A percentile compares a stretch with the other conserved stretches of the same genome.
These are phyloP conservation scores for Ceratocystis variospora DNA, from an alignment of 2,329 filamentous ascomycete genomes.

Conservation along the genomic window DNA sequence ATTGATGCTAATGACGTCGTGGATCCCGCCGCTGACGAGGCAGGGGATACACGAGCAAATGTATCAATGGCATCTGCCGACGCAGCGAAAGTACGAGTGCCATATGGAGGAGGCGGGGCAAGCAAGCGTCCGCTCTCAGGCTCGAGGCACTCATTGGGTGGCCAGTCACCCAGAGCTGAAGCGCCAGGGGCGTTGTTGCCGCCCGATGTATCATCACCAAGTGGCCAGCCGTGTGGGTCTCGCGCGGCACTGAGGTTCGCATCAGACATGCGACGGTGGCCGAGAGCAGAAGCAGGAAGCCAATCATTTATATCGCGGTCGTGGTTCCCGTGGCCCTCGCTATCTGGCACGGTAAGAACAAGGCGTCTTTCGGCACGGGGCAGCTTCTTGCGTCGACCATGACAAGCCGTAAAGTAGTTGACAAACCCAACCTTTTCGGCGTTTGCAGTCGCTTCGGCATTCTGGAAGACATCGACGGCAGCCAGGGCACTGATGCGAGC, in stretches of 20 bases:
- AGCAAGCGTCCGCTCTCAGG: neutral
- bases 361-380: neutral
- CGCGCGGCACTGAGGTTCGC: neutral
- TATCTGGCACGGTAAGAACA: neutral
- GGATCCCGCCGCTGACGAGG: neutral
- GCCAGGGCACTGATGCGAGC: slow-evolving; percentile 55
- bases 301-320: neutral
- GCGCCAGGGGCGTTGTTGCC: too few relatives aligned
- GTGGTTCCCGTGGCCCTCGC: neutral
- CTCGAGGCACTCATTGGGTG: neutral
- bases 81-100: neutral
- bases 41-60: neutral
- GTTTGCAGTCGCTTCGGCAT: slow-evolving; percentile 15
- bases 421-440: slow-evolving; percentile 54
- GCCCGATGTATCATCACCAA: too few relatives aligned
- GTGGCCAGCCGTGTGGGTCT: neutral
- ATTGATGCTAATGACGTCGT: neutral
- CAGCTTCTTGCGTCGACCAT: slow-evolving; percentile 38
- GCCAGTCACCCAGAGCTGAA: neutral
- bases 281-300: too few relatives aligned
- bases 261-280: neutral
- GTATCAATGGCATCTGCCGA: neutral
- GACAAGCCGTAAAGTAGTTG: slow-evolving; percentile 84
- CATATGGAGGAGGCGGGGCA: neutral
- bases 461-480: slow-evolving; percentile 45